Evolutionary conservation across 2,329 filamentous ascomycete genomes (phyloP).

Genomic region (Pseudogymnoascus sp.): DNA sequence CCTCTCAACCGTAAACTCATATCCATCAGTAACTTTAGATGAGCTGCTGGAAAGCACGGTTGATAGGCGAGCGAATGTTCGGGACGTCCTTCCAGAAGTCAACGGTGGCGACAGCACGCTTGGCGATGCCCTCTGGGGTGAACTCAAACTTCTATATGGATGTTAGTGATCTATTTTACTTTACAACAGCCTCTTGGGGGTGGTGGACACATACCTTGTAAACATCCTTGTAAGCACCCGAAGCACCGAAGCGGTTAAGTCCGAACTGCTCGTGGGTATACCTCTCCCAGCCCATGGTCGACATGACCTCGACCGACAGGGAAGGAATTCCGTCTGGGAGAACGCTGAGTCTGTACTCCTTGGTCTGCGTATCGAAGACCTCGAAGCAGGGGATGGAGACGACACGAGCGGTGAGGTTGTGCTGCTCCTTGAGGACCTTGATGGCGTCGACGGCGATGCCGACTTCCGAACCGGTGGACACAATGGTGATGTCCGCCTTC

Average conservation of each 20-base stretch:
- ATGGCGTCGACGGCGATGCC: slow-evolving; percentile 86
- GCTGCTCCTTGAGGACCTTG: slow-evolving; percentile 83
- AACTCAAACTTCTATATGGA: slow-evolving; percentile 88
- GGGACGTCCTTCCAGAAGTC: slow-evolving; percentile 94
- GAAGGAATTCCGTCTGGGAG: slow-evolving; percentile 91
- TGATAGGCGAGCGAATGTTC: slow-evolving; percentile 88
- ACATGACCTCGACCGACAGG: slow-evolving; percentile 92
- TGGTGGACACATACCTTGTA: slow-evolving; percentile 61
- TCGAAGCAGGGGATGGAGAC: slow-evolving; percentile 96
- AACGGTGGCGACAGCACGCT: slow-evolving; percentile 85
- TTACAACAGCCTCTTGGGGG: neutral
- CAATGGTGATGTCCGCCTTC: slow-evolving; percentile 77
- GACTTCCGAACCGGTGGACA: slow-evolving; percentile 95
- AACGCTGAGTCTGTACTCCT: slow-evolving; percentile 90
- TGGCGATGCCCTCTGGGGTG: slow-evolving; percentile 91
- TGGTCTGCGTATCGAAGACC: slow-evolving; percentile 87
- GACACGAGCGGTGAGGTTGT: slow-evolving; percentile 79
- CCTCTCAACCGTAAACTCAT: neutral
- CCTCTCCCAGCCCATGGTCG: slow-evolving; percentile 96
- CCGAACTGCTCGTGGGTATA: slow-evolving; percentile 99
- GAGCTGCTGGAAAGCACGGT: slow-evolving; percentile 96
- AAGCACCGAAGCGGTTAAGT: slow-evolving; percentile 97
- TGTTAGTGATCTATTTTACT: slow-evolving; percentile 30
- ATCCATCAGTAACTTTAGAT: slow-evolving; percentile 50
- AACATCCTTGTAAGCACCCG: slow-evolving; percentile 93